Percentiles rank a stretch among this genome's conserved stretches.
Evolutionary conservation across 2,329 filamentous ascomycete species (phyloP).

Genomic region (Dothideomycetes sp.): DNA sequence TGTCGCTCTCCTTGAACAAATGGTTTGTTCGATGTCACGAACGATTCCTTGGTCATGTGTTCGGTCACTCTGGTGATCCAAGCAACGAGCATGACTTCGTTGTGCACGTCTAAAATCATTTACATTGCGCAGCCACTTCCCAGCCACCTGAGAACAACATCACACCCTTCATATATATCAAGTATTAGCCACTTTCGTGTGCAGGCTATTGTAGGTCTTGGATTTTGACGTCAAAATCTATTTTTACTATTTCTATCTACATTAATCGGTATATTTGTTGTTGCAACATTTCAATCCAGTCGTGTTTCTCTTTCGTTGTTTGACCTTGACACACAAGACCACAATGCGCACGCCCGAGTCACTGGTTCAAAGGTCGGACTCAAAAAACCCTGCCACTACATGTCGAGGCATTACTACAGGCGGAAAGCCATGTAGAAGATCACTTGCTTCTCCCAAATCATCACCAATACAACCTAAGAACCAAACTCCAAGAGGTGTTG

Average conservation of each 20-base stretch:
- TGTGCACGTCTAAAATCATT: slow-evolving; percentile 5
- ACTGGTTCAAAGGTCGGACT: slow-evolving; percentile 68
- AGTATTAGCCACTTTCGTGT: slow-evolving; percentile 1
- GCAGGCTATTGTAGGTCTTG: slow-evolving; percentile 4
- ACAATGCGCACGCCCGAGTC: slow-evolving; percentile 63
- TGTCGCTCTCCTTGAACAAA: too few relatives aligned
- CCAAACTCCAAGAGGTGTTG: slow-evolving; percentile 27
- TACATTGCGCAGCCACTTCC: slow-evolving; percentile 11
- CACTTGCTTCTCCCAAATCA: slow-evolving; percentile 44
- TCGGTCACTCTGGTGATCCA: too few relatives aligned
- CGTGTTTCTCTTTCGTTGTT: too few relatives aligned
- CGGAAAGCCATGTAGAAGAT: slow-evolving; percentile 74
- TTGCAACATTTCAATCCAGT: too few relatives aligned
- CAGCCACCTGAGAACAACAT: slow-evolving; percentile 7
- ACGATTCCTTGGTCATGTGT: too few relatives aligned
- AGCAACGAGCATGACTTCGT: too few relatives aligned
- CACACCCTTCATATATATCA: background rate
- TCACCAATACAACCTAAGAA: slow-evolving; percentile 18
- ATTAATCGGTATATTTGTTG: background rate
- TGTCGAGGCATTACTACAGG: slow-evolving; percentile 78
- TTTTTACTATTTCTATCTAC: background rate
- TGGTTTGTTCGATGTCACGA: too few relatives aligned
- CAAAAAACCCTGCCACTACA: slow-evolving; percentile 71
- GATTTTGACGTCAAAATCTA: slow-evolving; percentile 1
- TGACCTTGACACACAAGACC: too few relatives aligned